Percentiles rank a stretch among this genome's conserved stretches.
Conservation (phyloP, 192 early-diverging fungal genomes). For the Thamnidium elegans region DNA sequence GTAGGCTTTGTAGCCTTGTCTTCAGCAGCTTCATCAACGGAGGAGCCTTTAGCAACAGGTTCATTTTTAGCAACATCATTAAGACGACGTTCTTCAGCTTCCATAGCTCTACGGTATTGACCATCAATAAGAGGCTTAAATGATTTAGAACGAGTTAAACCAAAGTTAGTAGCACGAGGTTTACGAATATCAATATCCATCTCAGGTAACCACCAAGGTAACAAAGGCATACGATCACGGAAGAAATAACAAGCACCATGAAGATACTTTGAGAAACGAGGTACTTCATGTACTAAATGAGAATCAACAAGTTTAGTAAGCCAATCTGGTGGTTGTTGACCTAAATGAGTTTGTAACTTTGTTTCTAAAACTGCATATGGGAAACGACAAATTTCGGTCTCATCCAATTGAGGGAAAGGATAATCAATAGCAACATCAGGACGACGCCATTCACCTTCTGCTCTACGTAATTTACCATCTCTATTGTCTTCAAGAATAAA, state of each 20-base stretch:
- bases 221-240: conserved; percentile 41
- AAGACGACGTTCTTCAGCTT: conserved; percentile 29
- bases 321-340: conserved; percentile 55
- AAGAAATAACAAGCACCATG: conserved; percentile 46
- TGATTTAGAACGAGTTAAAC: conserved; percentile 36
- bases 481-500: conserved; percentile 91
- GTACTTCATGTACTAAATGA: conserved; percentile 46
- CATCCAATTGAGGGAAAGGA: conserved; percentile 64
- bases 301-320: conserved; percentile 39
- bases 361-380: conserved; percentile 40
- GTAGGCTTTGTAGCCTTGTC: too few relatives aligned
- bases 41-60: background rate
- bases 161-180: conserved; percentile 36
- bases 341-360: conserved; percentile 40
- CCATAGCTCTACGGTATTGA: conserved; percentile 31
- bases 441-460: conserved; percentile 51
- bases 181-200: conserved; percentile 54
- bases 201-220: conserved; percentile 54
- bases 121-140: conserved; percentile 40
- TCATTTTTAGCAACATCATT: conserved; percentile 44
- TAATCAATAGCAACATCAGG: conserved; percentile 72
- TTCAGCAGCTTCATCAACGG: too few relatives aligned
- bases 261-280: conserved; percentile 49
- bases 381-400: conserved; percentile 33
- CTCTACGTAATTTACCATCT: conserved; percentile 70